These are phyloP conservation scores for Sugiyamaella floridensis DNA, from an alignment of 805 yeast genomes.

Conservation along the genomic window DNA sequence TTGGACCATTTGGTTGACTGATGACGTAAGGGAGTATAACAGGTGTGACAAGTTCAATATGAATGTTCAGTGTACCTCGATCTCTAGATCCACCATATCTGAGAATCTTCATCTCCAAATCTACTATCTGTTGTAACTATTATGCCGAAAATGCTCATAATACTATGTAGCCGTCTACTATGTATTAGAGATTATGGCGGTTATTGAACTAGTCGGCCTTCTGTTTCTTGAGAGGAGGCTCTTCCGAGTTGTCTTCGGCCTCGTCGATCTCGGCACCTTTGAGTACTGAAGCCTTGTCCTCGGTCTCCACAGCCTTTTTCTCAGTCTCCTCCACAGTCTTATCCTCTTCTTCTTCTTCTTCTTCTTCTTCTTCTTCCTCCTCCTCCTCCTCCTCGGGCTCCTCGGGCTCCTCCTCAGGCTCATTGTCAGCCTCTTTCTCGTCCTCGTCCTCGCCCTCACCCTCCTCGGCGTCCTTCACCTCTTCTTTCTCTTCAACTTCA, in stretches of 20 bases:
- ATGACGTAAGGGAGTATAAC: too few species aligned
- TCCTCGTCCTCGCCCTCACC: slow-evolving; percentile 6
- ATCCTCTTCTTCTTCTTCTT: slow-evolving; percentile 1
- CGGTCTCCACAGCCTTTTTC: slow-evolving; percentile 2
- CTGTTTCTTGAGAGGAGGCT: slow-evolving; percentile 15
- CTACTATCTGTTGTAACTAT: too few species aligned
- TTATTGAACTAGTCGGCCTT: slow-evolving; percentile 6
- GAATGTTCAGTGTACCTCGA: too few species aligned
- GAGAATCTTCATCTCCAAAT: too few species aligned
- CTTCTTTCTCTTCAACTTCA: slow-evolving; percentile 9
- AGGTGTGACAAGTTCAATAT: too few species aligned
- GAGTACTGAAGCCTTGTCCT: too few species aligned
- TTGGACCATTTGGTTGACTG: too few species aligned
- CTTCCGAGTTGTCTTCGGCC: slow-evolving; percentile 5
- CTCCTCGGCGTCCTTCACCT: slow-evolving; percentile 7
- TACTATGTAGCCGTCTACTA: neutral
- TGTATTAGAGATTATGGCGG: neutral
- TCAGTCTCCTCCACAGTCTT: slow-evolving; percentile 3
- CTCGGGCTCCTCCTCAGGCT: slow-evolving; percentile 9
- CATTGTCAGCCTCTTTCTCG: slow-evolving; percentile 2
- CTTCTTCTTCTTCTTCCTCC: neutral
- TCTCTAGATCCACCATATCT: too few species aligned
- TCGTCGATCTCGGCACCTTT: slow-evolving; percentile 5
- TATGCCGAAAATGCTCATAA: too few species aligned
- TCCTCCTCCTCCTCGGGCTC: slow-evolving; percentile 1